Percentiles rank a stretch among this genome's conserved stretches.
Conservation (phyloP, 768 basidiomycete genomes). For the Lepiota brunneoincarnata region DNA sequence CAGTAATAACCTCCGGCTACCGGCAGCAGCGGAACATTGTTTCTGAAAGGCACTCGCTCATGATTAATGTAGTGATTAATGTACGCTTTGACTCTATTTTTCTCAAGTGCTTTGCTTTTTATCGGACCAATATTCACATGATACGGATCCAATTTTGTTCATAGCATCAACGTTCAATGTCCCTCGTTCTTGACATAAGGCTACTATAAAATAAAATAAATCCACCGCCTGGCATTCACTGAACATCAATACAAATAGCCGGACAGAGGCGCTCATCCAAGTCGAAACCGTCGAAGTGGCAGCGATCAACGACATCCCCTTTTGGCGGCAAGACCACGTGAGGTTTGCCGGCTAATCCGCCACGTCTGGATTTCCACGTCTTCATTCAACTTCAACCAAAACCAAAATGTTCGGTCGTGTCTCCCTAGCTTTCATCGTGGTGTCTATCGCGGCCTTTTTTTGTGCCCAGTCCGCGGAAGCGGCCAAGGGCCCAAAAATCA, state of each 20-base stretch:
- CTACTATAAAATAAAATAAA: neutral
- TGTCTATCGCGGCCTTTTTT: slow-evolving; percentile 68
- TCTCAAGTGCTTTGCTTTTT: neutral
- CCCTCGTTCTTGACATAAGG: neutral
- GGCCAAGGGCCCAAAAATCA: slow-evolving; percentile 84
- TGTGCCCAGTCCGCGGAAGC: slow-evolving; percentile 74
- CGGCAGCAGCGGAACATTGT: neutral
- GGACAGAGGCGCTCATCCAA: too few species aligned
- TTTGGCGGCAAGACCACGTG: slow-evolving; percentile 1
- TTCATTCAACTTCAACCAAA: slow-evolving; percentile 18
- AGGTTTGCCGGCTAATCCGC: slow-evolving; percentile 14
- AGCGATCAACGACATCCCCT: too few species aligned
- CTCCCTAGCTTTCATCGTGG: slow-evolving; percentile 57
- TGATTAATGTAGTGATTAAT: neutral
- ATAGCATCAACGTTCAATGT: neutral
- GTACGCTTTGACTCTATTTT: neutral
- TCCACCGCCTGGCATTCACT: neutral
- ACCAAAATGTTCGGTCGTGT: slow-evolving; percentile 60
- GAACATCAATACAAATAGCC: too few species aligned
- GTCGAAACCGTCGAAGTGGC: too few species aligned
- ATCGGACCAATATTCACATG: neutral
- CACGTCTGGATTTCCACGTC: slow-evolving; percentile 22
- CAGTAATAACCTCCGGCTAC: neutral
- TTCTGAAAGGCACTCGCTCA: neutral
- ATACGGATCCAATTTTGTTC: neutral